These are phyloP conservation scores for Tetraselmis chui DNA, from an alignment of 139 green algal genomes.

Conservation along the genomic window DNA sequence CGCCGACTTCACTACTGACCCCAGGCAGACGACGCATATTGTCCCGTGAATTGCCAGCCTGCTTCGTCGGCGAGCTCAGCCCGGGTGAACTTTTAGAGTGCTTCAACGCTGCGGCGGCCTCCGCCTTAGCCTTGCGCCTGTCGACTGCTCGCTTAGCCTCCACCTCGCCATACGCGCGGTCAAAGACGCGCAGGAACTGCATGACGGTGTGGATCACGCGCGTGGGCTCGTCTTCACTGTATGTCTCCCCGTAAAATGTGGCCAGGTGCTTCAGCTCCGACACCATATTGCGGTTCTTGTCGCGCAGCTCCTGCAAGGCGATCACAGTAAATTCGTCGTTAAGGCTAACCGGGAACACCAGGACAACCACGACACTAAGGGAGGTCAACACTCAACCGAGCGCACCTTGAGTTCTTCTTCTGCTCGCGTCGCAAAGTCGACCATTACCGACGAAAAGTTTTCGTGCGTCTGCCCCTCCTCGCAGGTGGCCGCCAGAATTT, in stretches of 20 bases:
- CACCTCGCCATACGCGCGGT: background rate
- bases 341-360: too few relatives aligned
- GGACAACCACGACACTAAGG: too few relatives aligned
- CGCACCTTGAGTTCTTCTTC: background rate
- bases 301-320: background rate
- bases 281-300: background rate
- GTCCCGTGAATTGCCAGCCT: too few relatives aligned
- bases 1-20: too few relatives aligned
- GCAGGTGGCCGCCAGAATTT: conserved; percentile 6
- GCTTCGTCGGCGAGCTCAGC: background rate
- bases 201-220: background rate
- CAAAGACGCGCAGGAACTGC: background rate
- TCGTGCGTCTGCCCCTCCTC: background rate
- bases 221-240: background rate
- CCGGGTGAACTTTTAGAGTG: background rate
- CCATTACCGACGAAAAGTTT: background rate
- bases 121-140: background rate
- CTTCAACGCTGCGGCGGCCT: background rate
- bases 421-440: background rate
- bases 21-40: too few relatives aligned
- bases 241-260: background rate
- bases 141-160: background rate
- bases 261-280: background rate
- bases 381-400: background rate
- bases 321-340: too few relatives aligned